Evolutionary conservation across 2,329 filamentous ascomycete species (phyloP).

Genomic region (Beauveria sp.): DNA sequence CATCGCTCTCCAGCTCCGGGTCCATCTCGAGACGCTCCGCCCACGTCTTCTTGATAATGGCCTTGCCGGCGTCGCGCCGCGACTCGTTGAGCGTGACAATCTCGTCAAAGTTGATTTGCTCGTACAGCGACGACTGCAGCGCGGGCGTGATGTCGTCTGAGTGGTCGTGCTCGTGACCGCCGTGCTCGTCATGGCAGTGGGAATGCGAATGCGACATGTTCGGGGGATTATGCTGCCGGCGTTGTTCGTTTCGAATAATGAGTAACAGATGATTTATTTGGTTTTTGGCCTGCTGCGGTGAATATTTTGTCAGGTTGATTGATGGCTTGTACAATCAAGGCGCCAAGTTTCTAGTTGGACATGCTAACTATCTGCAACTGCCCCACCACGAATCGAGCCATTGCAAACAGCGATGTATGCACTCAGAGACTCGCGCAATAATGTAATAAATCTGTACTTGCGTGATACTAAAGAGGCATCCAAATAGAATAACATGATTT

Average conservation of each 20-base stretch:
- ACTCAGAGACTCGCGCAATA: neutral
- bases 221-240: neutral
- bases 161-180: conserved; percentile 66
- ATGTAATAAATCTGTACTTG: neutral
- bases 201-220: conserved; percentile 29
- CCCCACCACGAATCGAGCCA: neutral
- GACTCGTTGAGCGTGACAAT: conserved; percentile 83
- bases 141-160: conserved; percentile 88
- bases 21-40: conserved; percentile 61
- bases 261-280: neutral
- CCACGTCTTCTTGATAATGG: conserved; percentile 87
- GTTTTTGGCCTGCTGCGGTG: neutral
- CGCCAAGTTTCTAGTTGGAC: neutral
- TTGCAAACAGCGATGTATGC: neutral
- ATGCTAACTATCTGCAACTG: neutral
- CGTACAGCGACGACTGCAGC: conserved; percentile 82
- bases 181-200: conserved; percentile 46
- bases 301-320: neutral
- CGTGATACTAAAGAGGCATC: neutral
- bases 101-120: conserved; percentile 82
- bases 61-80: conserved; percentile 57
- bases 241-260: neutral
- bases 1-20: conserved; percentile 76
- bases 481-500: neutral
- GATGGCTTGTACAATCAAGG: neutral